Evolutionary conservation across 371 early-diverging fungal species (phyloP).

Genomic region (Rhizopus delemar): DNA sequence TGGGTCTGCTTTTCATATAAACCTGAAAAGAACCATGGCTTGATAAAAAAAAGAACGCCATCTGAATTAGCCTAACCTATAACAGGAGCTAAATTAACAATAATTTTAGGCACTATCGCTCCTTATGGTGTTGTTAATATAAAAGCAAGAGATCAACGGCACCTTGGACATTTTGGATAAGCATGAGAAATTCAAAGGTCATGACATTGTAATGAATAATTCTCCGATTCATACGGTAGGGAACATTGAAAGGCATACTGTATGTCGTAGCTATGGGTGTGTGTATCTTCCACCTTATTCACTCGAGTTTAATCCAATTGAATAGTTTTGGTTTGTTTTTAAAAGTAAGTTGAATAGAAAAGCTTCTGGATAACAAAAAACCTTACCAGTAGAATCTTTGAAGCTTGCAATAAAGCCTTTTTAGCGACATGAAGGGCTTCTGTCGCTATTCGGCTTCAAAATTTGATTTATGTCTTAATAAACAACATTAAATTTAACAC

Average conservation of each 20-base stretch:
- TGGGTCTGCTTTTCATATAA: conserved; percentile 11
- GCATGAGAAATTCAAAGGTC: conserved; percentile 15
- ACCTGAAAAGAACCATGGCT: conserved; percentile 10
- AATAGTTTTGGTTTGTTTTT: conserved; percentile 21
- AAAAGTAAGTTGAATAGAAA: conserved; percentile 18
- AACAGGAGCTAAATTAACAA: conserved; percentile 11
- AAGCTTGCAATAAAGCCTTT: conserved; percentile 10
- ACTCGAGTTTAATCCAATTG: conserved; percentile 21
- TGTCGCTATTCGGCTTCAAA: conserved; percentile 9
- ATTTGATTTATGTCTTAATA: too few relatives aligned
- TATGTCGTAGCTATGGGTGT: conserved; percentile 1
- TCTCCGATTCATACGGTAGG: conserved; percentile 12
- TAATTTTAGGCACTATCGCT: conserved; percentile 13
- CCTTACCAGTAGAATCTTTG: conserved; percentile 10
- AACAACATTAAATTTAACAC: too few relatives aligned
- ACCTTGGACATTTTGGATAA: conserved; percentile 14
- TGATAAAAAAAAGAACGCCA: background rate
- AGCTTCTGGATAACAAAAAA: conserved; percentile 17
- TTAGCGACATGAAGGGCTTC: conserved; percentile 16
- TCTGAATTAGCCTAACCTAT: background rate
- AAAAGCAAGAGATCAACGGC: background rate
- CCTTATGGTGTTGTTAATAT: conserved; percentile 9
- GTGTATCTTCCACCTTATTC: conserved; percentile 15
- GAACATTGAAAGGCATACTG: background rate
- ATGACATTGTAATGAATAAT: conserved; percentile 14